phyloP scores from a whole-genome alignment of 306 rosid species.

The Pachyrhizus erosus region DNA sequence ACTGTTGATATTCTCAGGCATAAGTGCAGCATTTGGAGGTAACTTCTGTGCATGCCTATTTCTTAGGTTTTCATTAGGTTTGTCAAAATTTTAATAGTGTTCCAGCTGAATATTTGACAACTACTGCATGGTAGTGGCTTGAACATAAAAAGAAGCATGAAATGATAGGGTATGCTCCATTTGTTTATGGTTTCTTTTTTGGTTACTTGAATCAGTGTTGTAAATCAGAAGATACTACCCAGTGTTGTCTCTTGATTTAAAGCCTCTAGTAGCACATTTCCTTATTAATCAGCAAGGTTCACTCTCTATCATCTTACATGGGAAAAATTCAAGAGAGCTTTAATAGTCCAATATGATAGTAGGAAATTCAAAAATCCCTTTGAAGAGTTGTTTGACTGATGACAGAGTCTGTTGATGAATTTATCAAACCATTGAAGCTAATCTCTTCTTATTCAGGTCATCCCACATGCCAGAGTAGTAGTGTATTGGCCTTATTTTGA shows the following conservation, averaged over 20 bases:
- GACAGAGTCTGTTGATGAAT: background rate
- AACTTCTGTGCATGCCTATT: slow-evolving; percentile 21
- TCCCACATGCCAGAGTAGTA: background rate
- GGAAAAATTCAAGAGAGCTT: background rate
- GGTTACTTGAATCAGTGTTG: slow-evolving; percentile 18
- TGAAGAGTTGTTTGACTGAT: background rate
- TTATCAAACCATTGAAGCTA: background rate
- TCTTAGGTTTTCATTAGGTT: background rate
- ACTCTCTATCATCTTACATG: background rate
- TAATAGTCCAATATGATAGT: background rate
- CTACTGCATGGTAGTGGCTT: background rate
- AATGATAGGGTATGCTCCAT: slow-evolving; percentile 4
- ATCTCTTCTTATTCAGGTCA: background rate
- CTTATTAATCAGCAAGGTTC: background rate
- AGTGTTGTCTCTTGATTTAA: background rate
- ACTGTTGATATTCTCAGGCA: slow-evolving; percentile 74
- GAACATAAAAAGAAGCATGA: background rate
- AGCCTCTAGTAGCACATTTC: background rate
- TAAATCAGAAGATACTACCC: background rate
- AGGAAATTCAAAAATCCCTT: background rate
- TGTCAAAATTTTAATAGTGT: background rate
- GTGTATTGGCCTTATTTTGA: background rate
- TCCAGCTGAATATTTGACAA: slow-evolving; percentile 3
- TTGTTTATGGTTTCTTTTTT: background rate
- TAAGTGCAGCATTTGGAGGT: slow-evolving; percentile 96